Conservation (phyloP, 257 asterid species). For the Nicotiana undulata region DNA sequence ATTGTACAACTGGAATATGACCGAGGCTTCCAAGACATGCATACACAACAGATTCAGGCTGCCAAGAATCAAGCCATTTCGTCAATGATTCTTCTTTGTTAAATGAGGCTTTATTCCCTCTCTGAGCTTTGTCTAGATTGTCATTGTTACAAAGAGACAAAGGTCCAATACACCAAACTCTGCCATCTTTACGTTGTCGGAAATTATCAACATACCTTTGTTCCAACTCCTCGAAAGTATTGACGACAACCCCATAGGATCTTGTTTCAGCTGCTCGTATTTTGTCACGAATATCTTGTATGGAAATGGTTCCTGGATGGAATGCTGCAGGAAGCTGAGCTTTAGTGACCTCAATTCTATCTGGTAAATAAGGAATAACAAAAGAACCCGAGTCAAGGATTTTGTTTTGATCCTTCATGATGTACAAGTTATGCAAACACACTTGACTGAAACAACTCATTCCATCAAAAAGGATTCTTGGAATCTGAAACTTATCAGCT, state of each 20-base stretch:
- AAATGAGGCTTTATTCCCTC: not conserved
- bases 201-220: not conserved
- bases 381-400: not conserved
- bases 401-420: not conserved
- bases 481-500: not conserved
- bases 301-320: not conserved
- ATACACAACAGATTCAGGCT: not conserved
- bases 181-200: not conserved
- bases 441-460: not conserved
- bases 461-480: slow-evolving; percentile 1
- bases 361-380: not conserved
- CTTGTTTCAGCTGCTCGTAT: slow-evolving; percentile 4
- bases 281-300: not conserved
- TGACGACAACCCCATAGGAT: slow-evolving; percentile 10
- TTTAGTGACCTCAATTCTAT: not conserved
- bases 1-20: not conserved
- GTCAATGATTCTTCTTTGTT: not conserved
- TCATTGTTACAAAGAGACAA: not conserved
- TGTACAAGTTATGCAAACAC: not conserved
- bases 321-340: not conserved
- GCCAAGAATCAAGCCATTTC: slow-evolving; percentile 1
- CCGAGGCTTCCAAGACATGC: not conserved
- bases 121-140: not conserved
- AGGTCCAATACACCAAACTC: slow-evolving; percentile 14
- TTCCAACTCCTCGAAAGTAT: slow-evolving; percentile 13